Percentiles rank a stretch among this genome's conserved stretches.
Conservation (phyloP, 176 grass and related monocot species). For the Otatea glauca region DNA sequence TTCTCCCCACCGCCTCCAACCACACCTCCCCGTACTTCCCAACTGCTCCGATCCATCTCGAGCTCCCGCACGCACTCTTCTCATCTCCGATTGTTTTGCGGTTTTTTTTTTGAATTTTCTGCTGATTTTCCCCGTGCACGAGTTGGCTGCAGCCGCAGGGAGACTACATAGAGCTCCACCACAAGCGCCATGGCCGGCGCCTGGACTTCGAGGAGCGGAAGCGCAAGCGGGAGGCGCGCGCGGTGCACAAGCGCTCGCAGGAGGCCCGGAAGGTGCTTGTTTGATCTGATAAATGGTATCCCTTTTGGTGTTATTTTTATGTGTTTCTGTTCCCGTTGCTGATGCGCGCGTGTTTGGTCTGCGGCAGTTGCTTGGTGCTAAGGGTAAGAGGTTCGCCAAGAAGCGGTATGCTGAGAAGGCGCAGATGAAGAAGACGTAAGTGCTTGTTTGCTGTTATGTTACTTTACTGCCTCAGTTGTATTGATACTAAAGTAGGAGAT, state of each 20-base stretch:
- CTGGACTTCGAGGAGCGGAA: slow-evolving; percentile 72
- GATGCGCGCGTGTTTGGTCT: neutral
- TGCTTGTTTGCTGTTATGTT: neutral
- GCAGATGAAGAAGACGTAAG: slow-evolving; percentile 96
- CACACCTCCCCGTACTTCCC: neutral
- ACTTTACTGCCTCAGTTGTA: neutral
- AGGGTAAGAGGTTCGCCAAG: slow-evolving; percentile 89
- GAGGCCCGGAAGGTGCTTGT: too few species aligned
- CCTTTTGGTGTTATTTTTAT: neutral
- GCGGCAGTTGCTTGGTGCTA: slow-evolving; percentile 67
- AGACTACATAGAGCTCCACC: slow-evolving; percentile 76
- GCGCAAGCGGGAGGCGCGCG: slow-evolving; percentile 85
- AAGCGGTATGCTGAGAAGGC: slow-evolving; percentile 92
- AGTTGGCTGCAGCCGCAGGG: slow-evolving; percentile 69
- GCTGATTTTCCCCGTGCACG: too few species aligned
- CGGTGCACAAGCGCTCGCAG: slow-evolving; percentile 49
- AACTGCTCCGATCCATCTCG: neutral
- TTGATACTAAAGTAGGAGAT: neutral
- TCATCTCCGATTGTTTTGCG: neutral
- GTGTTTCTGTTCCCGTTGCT: slow-evolving; percentile 15
- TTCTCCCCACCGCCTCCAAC: neutral
- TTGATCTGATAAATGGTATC: neutral
- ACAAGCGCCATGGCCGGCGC: slow-evolving; percentile 85
- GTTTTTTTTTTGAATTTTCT: too few species aligned
- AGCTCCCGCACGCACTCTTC: neutral